Percentiles rank a stretch among this genome's conserved stretches.
Conservation (phyloP, 495 filamentous ascomycete species). For the Astrothelium subdiscretum region DNA sequence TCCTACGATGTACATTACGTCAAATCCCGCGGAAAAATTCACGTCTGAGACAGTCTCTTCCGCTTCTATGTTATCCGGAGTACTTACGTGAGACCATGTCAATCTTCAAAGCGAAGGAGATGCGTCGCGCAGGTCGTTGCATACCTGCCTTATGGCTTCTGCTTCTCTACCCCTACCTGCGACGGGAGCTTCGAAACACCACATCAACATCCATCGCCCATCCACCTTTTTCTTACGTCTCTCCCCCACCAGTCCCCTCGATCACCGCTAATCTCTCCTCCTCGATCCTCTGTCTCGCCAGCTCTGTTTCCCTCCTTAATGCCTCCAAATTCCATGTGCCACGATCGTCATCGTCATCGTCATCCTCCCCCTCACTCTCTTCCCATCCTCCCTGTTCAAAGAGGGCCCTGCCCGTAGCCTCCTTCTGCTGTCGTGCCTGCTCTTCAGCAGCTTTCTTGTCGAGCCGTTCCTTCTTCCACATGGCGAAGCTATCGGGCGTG, state of each 20-base stretch:
- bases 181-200: neutral
- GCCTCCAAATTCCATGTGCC: slow-evolving; percentile 70
- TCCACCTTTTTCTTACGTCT: neutral
- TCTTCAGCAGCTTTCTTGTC: slow-evolving; percentile 93
- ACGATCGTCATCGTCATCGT: slow-evolving; percentile 44
- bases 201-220: neutral
- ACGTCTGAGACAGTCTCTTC: too few relatives aligned
- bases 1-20: too few relatives aligned
- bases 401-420: slow-evolving; percentile 84
- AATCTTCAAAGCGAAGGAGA: too few relatives aligned
- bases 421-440: slow-evolving; percentile 77
- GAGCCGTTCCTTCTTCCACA: slow-evolving; percentile 88
- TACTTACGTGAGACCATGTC: too few relatives aligned
- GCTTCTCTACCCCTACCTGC: too few relatives aligned
- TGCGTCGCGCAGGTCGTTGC: neutral
- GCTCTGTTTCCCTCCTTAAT: slow-evolving; percentile 36
- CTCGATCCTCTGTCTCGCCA: slow-evolving; percentile 47
- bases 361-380: slow-evolving; percentile 52
- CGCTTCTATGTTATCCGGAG: too few relatives aligned
- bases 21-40: too few relatives aligned
- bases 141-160: too few relatives aligned
- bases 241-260: slow-evolving; percentile 1
- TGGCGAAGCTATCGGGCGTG: slow-evolving; percentile 78
- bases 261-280: slow-evolving; percentile 40
- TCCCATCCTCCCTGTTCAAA: slow-evolving; percentile 96